Conservation (phyloP, 495 filamentous ascomycete species). For the Penicillium fimorum region DNA sequence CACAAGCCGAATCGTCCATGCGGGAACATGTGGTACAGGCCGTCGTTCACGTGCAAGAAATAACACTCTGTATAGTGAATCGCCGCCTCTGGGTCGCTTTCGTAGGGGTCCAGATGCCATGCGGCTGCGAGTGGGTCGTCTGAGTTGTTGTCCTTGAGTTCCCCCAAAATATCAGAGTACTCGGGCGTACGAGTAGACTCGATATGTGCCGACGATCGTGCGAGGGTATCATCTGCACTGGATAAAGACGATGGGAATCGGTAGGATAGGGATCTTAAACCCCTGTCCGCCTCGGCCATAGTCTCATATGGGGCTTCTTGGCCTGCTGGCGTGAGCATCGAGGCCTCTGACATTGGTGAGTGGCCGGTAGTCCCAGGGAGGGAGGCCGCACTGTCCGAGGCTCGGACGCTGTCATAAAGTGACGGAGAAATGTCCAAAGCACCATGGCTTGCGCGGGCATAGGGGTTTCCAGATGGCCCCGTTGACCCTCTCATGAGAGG, state of each 20-base stretch:
- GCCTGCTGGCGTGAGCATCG: constrained; percentile 31
- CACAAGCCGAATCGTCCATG: constrained; percentile 51
- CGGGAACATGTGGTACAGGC: constrained; percentile 58
- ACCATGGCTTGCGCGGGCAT: constrained; percentile 15
- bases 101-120: constrained; percentile 66
- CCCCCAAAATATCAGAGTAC: constrained; percentile 37
- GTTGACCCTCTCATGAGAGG: constrained; percentile 27
- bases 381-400: constrained; percentile 37
- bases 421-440: constrained; percentile 36
- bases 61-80: constrained; percentile 54
- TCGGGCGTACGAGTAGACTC: constrained; percentile 22
- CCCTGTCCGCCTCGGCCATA: constrained; percentile 29
- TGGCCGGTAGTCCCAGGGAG: constrained; percentile 36
- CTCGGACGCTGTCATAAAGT: constrained; percentile 35
- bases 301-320: constrained; percentile 30
- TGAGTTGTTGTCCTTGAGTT: constrained; percentile 31
- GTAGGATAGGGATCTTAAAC: constrained; percentile 21
- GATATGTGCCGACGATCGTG: constrained; percentile 13
- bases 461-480: constrained; percentile 23
- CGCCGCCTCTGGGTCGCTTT: constrained; percentile 46
- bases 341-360: constrained; percentile 38
- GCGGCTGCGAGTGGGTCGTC: constrained; percentile 51
- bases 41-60: constrained; percentile 53
- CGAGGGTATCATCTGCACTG: constrained; percentile 17
- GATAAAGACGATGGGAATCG: constrained; percentile 17